Evolutionary conservation across 2,329 filamentous ascomycete genomes (phyloP), one percentile per base, ranked within the genome.

Genomic region (Oidium heveae): DNA sequence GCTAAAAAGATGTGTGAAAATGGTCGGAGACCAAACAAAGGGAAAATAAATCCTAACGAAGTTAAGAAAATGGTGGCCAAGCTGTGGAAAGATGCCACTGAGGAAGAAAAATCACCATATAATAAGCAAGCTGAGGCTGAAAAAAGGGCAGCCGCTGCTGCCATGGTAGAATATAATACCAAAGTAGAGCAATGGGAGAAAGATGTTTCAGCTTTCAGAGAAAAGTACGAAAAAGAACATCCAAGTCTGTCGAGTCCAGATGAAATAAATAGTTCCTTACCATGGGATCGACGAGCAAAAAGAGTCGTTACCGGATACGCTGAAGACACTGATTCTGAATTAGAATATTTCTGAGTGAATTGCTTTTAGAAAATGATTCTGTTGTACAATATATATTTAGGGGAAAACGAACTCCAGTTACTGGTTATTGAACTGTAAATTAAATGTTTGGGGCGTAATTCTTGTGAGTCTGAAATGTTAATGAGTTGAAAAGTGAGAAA

Each of bases 1-100:
- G 78, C 76, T 9, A 72, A 75, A 55, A 69, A 67, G 57, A 70
- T 68, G 51, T 84, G 82, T 62, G 78, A 83, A 57, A 76, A 80
- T 54, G 76, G 75, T n/a, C 76, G 81, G 32, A 74, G 75, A 55
- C 71, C 75, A 3, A 74, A 77, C 34, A 81, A 79, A 53, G 76
- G 77, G 12, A 81, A 82, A 60, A 70, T 79, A 0, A 73, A 76
- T 46, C 79, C 82, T 7, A 93, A 86, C 62, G 86, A 94, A 63
- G 84, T 96, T 55, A 84, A 91, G 36, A 77, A 80, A 53, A 86
- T 87, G 65, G 77, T 91, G 10, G 88, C 88, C 32, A 82, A 83
- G 64, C 88, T 91, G 80, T 98, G 91, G 91, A 85, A 83, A 61
- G 82, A 84, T 52, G 79, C 84, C 0, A 68, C 73, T 1, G 72